Conservation (phyloP, 768 basidiomycete species). For the Gloeostereum incarnatum region DNA sequence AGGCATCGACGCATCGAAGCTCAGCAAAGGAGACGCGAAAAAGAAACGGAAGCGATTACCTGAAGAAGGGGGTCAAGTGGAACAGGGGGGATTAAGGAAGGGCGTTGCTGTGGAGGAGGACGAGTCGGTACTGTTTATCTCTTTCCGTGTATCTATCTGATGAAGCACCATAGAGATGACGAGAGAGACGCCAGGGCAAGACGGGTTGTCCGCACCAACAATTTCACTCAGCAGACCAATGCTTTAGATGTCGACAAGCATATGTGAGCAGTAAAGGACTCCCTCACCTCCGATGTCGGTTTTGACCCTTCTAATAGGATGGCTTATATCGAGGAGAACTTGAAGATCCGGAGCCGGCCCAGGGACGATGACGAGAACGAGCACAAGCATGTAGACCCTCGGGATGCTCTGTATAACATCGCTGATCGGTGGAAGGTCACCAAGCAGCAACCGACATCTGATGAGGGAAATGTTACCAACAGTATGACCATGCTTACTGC, state of each 20-base stretch:
- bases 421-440: constrained; percentile 58
- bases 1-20: constrained; percentile 79
- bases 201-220: constrained; percentile 71
- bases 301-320: constrained; percentile 49
- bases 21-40: constrained; percentile 77
- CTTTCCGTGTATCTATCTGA: background rate
- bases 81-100: constrained; percentile 47
- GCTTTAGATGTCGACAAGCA: constrained; percentile 96
- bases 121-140: constrained; percentile 34
- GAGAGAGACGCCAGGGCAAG: constrained; percentile 66
- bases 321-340: constrained; percentile 94
- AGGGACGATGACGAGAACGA: constrained; percentile 37
- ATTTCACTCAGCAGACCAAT: constrained; percentile 97
- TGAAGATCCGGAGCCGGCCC: constrained; percentile 61
- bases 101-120: constrained; percentile 44
- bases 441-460: constrained; percentile 47
- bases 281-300: background rate
- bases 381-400: constrained; percentile 49
- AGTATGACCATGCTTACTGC: constrained; percentile 94
- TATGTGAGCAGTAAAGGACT: constrained; percentile 50
- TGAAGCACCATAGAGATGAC: constrained; percentile 33
- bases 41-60: constrained; percentile 45
- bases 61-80: constrained; percentile 39
- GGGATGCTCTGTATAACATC: constrained; percentile 70
- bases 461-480: constrained; percentile 91